These are phyloP conservation scores for Euclidium syriacum DNA, from an alignment of 345 rosid species.

Conservation along the genomic window DNA sequence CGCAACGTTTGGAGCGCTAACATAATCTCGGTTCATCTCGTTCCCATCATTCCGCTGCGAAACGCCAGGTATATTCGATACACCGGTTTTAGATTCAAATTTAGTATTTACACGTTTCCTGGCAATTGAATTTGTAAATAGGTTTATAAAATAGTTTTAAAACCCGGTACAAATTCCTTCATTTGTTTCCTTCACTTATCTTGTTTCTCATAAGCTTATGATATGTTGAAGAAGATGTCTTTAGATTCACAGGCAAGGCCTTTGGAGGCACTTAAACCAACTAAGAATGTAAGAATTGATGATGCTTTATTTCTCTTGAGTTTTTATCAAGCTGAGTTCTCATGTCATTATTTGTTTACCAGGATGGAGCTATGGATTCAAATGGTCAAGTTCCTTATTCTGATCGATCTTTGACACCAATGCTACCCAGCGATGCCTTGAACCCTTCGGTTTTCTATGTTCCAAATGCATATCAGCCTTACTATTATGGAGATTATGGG, in stretches of 20 bases:
- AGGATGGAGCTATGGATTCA: conserved; percentile 43
- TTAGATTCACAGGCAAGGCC: conserved; percentile 49
- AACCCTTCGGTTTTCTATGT: conserved; percentile 47
- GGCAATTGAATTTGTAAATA: too few species aligned
- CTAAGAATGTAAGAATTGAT: conserved; percentile 55
- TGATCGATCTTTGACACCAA: conserved; percentile 49
- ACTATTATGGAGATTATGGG: conserved; percentile 41
- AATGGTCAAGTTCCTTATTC: conserved; percentile 46
- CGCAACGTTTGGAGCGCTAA: too few species aligned
- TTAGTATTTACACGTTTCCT: too few species aligned
- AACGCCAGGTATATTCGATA: too few species aligned
- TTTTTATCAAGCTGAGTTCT: background rate
- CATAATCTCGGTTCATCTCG: too few species aligned
- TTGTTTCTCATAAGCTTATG: conserved; percentile 45
- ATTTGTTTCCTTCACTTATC: conserved; percentile 46
- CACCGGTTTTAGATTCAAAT: too few species aligned
- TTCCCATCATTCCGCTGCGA: too few species aligned
- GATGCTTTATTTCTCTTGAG: too few species aligned
- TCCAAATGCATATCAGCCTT: conserved; percentile 50
- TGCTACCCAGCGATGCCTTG: conserved; percentile 39
- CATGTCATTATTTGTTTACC: conserved; percentile 19
- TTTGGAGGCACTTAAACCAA: too few species aligned
- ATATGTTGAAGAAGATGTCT: conserved; percentile 56
- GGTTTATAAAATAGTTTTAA: too few species aligned
- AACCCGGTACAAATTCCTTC: too few species aligned